Evolutionary conservation across 306 rosid species (phyloP), one percentile per base, ranked within the genome.

Genomic region (Pyrus betulifolia): DNA sequence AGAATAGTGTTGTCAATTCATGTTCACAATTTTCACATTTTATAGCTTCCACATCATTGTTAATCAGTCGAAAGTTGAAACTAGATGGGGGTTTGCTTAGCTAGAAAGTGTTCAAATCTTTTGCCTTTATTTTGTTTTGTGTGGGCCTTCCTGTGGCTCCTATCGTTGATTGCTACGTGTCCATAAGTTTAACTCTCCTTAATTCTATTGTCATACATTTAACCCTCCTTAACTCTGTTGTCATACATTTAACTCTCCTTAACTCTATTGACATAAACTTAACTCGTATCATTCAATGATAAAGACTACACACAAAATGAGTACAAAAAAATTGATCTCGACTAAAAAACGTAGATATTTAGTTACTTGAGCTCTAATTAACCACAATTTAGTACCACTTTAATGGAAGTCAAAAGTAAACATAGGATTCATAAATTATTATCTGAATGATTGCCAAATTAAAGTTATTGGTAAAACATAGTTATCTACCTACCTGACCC

Each of bases 401-500:
- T n/a, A 9, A 35, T 69, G 17, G 72, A 22, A 69, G 51, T 69
- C 18, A 38, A 69, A 27, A 31, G 45, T 33, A n/a, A 71, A 15
- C 19, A 38, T 21, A 35, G 2, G 14, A 21, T 21, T 5, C 1
- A 51, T 51, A 5, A 51, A 51, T 15, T 51, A 51, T 51, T 51
- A 17, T 51, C 21, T 5, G 21, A 17, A 51, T 15, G 3, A n/a
- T 62, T 23, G 38, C 57, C 52, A 54, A 35, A 6, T 57, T 71
- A 27, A 65, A 73, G 44, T 13, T 76, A 61, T 69, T 25, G 70
- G 55, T 68, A 54, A 52, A 33, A 11, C 38, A 30, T 65, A 54
- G 38, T 67, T 28, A 28, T 76, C 25, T 76, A 13, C 83, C 9
- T 82, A 94, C 98, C 96, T 89, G 93, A 67, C 93, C 89, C 33